Evolutionary conservation across 2,329 filamentous ascomycete species (phyloP), one percentile per base, ranked within the genome.

Genomic region (Colletotrichum siamense): DNA sequence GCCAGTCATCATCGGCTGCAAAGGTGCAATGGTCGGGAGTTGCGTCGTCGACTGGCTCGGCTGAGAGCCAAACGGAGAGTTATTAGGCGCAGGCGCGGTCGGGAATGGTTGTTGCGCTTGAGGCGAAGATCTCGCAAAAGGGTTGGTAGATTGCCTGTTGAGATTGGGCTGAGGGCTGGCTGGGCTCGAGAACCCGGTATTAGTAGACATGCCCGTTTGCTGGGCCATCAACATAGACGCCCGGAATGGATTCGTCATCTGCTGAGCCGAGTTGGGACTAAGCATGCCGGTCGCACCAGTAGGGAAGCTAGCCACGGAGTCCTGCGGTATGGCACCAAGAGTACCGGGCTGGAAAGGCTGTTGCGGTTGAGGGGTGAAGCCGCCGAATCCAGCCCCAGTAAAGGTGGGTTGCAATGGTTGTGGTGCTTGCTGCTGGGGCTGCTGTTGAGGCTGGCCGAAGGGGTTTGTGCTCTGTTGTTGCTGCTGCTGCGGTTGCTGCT

Each of bases 211-310:
- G 63, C 90, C 90, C 9, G 92, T 91, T 80, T 89, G 87, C 81
- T 90, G 88, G 76, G 83, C 87, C 87, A 90, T 89, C 86, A 98
- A 88, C 93, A 96, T 96, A 2, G 96, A 98, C 82, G 96, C 94
- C 57, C 97, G 91, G 91, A 99, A 99, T 0, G 97, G 97, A 82
- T 99, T 99, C 9, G 96, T 98, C 26, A 88, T 92, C 80, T 93
- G 91, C 82, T 89, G 90, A 84, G 87, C 81, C 84, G 87, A 85
- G 77, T 89, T 81, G 67, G 81, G 85, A 30, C 74, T 78, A 77
- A 87, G 82, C 83, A 88, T 79, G 78, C 83, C 81, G 80, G 88
- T 80, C 83, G 86, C 79, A 15, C 84, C 85, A 12, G 83, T 87
- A 81, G 90, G 86, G 83, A 91, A 92, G 67, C 82, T 86, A 8